These are phyloP conservation scores for Citrullus amarus DNA, from an alignment of 306 rosid species.

Conservation along the genomic window DNA sequence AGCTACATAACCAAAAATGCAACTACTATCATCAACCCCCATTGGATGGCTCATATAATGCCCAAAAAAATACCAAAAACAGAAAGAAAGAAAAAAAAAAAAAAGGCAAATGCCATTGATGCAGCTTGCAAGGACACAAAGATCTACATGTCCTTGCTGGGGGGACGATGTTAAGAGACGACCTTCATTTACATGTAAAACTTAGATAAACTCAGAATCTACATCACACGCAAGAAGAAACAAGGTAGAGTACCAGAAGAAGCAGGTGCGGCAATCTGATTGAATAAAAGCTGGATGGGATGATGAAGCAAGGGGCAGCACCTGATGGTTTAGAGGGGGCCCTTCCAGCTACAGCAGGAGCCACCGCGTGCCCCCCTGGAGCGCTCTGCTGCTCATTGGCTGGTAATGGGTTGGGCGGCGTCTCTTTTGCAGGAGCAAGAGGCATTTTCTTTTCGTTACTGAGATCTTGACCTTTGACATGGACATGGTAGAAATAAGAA, in stretches of 20 bases:
- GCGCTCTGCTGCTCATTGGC: conserved; percentile 69
- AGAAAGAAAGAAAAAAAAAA: not conserved
- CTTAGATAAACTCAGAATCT: conserved; percentile 15
- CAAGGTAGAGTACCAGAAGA: conserved; percentile 25
- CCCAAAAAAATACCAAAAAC: not conserved
- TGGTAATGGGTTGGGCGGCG: conserved; percentile 57
- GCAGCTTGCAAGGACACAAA: conserved; percentile 4
- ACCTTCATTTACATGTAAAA: conserved; percentile 51
- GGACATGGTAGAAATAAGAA: conserved; percentile 1
- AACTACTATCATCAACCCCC: conserved; percentile 4
- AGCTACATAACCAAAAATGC: not conserved
- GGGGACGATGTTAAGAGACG: not conserved
- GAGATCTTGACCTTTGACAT: conserved; percentile 66
- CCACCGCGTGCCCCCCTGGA: conserved; percentile 46
- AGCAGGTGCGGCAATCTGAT: conserved; percentile 27
- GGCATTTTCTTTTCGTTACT: conserved; percentile 44
- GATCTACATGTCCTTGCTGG: conserved; percentile 5
- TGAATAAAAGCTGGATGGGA: conserved; percentile 10
- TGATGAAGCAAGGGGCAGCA: conserved; percentile 31
- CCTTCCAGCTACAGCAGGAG: conserved; percentile 90
- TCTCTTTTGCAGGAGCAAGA: conserved; percentile 29
- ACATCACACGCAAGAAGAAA: conserved; percentile 15
- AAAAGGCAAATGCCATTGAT: not conserved
- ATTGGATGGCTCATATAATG: not conserved
- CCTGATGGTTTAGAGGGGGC: conserved; percentile 73